phyloP scores from a whole-genome alignment of 805 yeast genomes.

The Metschnikowia bowlesiae region DNA sequence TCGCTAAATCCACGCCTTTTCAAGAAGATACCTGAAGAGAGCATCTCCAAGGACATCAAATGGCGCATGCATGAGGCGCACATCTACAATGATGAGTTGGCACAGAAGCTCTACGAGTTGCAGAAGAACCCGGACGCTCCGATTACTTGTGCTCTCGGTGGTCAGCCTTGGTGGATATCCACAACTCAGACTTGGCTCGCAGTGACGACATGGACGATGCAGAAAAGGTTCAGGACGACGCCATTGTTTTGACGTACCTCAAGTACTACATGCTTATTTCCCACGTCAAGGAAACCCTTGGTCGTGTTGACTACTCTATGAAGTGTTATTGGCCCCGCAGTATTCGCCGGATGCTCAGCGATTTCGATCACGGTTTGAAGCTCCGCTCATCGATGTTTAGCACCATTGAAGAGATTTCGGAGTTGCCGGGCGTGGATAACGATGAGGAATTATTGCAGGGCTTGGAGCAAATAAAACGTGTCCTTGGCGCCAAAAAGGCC shows the following conservation, averaged over 20 bases:
- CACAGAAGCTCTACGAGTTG: conserved; percentile 49
- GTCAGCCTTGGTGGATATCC: conserved; percentile 64
- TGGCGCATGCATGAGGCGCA: conserved; percentile 57
- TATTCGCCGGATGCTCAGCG: too few relatives aligned
- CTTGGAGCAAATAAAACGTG: conserved; percentile 46
- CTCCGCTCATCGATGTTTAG: conserved; percentile 35
- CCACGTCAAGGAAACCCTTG: conserved; percentile 52
- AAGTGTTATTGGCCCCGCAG: too few relatives aligned
- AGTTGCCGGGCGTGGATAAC: conserved; percentile 88
- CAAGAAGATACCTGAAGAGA: conserved; percentile 21
- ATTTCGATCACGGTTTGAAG: too few relatives aligned
- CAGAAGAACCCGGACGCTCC: too few relatives aligned
- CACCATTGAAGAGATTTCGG: conserved; percentile 57
- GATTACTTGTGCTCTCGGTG: too few relatives aligned
- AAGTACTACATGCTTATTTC: conserved; percentile 62
- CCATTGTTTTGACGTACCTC: conserved; percentile 71
- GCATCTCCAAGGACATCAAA: conserved; percentile 30
- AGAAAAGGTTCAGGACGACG: conserved; percentile 62
- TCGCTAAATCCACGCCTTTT: conserved; percentile 25
- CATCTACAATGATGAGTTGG: conserved; percentile 67
- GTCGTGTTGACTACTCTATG: too few relatives aligned
- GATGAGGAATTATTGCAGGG: conserved; percentile 64
- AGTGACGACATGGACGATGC: conserved; percentile 48
- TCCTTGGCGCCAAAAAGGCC: conserved; percentile 36
- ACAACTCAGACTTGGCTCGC: conserved; percentile 48